Evolutionary conservation across 176 grass and related monocot genomes (phyloP).

Genomic region (Raddia distichophylla): DNA sequence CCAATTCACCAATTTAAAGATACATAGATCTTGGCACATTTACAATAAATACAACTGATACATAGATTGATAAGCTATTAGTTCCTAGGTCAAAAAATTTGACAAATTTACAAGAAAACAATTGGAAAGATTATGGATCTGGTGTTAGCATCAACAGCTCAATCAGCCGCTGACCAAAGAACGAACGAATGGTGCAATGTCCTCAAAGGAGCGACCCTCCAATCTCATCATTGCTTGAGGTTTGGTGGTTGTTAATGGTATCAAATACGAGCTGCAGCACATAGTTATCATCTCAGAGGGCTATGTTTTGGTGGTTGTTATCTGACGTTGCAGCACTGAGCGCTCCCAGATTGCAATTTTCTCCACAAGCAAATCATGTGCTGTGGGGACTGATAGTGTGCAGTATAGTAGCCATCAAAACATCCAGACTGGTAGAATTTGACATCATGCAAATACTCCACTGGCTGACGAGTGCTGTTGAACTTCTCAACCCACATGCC

Average conservation of each 20-base stretch:
- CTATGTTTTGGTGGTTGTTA: conserved; percentile 1
- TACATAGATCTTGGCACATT: no score
- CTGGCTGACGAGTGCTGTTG: conserved; percentile 25
- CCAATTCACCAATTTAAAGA: no score
- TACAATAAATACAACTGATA: neutral
- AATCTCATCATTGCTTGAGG: conserved; percentile 2
- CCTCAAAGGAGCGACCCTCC: neutral
- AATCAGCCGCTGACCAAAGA: conserved; percentile 33
- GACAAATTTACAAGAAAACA: conserved; percentile 35
- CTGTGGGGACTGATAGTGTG: conserved; percentile 74
- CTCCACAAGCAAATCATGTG: conserved; percentile 77
- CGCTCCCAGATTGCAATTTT: conserved; percentile 51
- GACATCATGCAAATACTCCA: conserved; percentile 59
- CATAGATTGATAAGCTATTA: neutral
- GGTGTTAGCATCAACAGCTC: conserved; percentile 35
- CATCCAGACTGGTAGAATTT: conserved; percentile 72
- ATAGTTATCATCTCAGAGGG: neutral
- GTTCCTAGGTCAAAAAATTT: conserved; percentile 39
- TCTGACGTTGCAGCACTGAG: conserved; percentile 64
- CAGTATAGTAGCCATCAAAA: conserved; percentile 62
- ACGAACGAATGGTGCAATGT: conserved; percentile 24
- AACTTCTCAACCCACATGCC: conserved; percentile 80
- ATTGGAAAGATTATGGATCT: neutral
- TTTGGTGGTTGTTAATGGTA: neutral
- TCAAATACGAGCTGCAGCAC: no score